phyloP scores from a whole-genome alignment of 108 stramenopile species.

The Fistulifera solaris region DNA sequence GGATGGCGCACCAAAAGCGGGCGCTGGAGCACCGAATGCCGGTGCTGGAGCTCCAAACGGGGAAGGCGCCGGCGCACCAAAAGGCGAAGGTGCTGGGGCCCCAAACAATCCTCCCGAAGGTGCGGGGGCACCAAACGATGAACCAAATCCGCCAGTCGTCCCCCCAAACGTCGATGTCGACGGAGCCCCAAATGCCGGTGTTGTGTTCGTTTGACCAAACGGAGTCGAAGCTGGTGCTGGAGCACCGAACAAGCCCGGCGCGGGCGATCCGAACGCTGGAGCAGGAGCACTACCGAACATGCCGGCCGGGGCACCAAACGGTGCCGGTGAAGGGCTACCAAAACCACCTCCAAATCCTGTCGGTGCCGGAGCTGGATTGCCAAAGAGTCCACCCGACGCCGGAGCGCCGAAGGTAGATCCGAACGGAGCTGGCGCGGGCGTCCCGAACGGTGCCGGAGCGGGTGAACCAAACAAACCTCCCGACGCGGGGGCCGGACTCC shows the following conservation, averaged over 20 bases:
- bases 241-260: slow-evolving; percentile 21
- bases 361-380: slow-evolving; percentile 36
- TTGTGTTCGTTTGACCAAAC: slow-evolving; percentile 13
- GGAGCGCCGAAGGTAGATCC: slow-evolving; percentile 22
- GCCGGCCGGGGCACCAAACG: slow-evolving; percentile 34
- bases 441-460: slow-evolving; percentile 18
- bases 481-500: slow-evolving; percentile 30
- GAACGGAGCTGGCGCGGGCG: slow-evolving; percentile 13
- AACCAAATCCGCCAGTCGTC: slow-evolving; percentile 21
- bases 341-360: slow-evolving; percentile 41
- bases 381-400: slow-evolving; percentile 31
- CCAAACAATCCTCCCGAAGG: slow-evolving; percentile 32
- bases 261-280: slow-evolving; percentile 36
- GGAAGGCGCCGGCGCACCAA: slow-evolving; percentile 34
- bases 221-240: slow-evolving; percentile 1
- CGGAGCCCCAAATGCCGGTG: slow-evolving; percentile 28
- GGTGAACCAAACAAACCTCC: slow-evolving; percentile 17
- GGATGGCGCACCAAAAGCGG: slow-evolving; percentile 37
- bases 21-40: slow-evolving; percentile 33
- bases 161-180: slow-evolving; percentile 16
- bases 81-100: slow-evolving; percentile 17
- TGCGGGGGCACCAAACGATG: slow-evolving; percentile 45
- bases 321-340: slow-evolving; percentile 43
- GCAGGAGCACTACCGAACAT: slow-evolving; percentile 23
- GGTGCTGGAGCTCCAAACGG: slow-evolving; percentile 45